phyloP scores from a whole-genome alignment of 805 yeast genomes.

The Lachancea mirantina region DNA sequence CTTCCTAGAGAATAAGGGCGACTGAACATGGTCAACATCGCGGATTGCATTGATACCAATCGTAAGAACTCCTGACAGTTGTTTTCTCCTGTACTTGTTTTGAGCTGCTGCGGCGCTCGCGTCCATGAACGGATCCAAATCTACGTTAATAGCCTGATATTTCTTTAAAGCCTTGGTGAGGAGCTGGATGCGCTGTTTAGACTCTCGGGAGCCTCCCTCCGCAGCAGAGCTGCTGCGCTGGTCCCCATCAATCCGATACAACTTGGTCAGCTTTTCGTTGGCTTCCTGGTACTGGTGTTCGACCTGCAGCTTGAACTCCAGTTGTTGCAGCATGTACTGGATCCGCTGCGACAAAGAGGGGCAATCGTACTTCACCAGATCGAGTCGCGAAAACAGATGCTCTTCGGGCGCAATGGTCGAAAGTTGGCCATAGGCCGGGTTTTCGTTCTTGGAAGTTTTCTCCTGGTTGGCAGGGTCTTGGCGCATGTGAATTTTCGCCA shows the following conservation, averaged over 20 bases:
- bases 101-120: conserved; percentile 62
- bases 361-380: conserved; percentile 83
- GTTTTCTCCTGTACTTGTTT: conserved; percentile 71
- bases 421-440: conserved; percentile 22
- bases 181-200: conserved; percentile 76
- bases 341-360: conserved; percentile 92
- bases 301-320: conserved; percentile 88
- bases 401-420: conserved; percentile 36
- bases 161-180: conserved; percentile 77
- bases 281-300: conserved; percentile 92
- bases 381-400: conserved; percentile 54
- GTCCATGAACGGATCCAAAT: conserved; percentile 47
- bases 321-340: conserved; percentile 90
- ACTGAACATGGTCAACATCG: conserved; percentile 88
- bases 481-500: conserved; percentile 45
- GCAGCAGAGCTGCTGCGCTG: conserved; percentile 79
- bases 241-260: conserved; percentile 90
- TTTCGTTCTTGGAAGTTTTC: conserved; percentile 7
- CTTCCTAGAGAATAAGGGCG: conserved; percentile 67
- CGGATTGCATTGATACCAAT: conserved; percentile 70
- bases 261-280: conserved; percentile 76
- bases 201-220: conserved; percentile 76
- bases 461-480: not conserved
- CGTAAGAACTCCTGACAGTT: conserved; percentile 72
- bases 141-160: conserved; percentile 82